These are phyloP conservation scores for Acanthamoeba sp. DNA, from an alignment of 208 protist genomes.

Conservation along the genomic window DNA sequence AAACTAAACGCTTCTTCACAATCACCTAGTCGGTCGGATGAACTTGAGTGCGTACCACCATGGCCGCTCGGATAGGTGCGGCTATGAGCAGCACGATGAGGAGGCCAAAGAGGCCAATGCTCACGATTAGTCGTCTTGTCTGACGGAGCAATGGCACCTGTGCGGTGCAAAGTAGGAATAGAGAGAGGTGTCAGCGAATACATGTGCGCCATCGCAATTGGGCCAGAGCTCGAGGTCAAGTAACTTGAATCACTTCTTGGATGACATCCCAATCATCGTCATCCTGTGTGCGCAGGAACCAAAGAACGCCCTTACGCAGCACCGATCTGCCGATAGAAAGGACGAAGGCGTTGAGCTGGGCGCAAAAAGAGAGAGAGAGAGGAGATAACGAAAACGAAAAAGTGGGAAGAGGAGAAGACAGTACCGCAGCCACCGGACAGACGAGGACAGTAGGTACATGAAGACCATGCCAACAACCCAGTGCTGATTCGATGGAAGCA, in stretches of 20 bases:
- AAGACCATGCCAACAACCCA: not conserved
- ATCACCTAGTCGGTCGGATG: too few relatives aligned
- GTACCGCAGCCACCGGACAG: constrained; percentile 9
- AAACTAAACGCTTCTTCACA: not conserved
- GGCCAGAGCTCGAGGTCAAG: not conserved
- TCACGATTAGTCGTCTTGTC: not conserved
- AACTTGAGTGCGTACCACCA: not conserved
- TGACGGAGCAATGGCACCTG: not conserved
- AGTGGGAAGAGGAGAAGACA: not conserved
- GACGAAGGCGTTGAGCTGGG: not conserved
- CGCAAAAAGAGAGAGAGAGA: not conserved
- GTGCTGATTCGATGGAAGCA: not conserved
- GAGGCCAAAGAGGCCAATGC: not conserved
- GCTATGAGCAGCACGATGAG: not conserved
- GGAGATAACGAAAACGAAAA: not conserved
- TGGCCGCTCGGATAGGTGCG: not conserved
- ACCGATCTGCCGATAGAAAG: not conserved
- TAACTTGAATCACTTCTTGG: constrained; percentile 23
- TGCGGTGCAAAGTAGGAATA: not conserved
- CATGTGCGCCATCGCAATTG: too few relatives aligned
- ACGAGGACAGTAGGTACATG: not conserved
- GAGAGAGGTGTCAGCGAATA: not conserved
- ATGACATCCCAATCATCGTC: not conserved
- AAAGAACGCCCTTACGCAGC: constrained; percentile 14
- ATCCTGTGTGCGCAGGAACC: constrained; percentile 29